Conservation (phyloP, 345 rosid species). For the Aquilaria malaccensis region DNA sequence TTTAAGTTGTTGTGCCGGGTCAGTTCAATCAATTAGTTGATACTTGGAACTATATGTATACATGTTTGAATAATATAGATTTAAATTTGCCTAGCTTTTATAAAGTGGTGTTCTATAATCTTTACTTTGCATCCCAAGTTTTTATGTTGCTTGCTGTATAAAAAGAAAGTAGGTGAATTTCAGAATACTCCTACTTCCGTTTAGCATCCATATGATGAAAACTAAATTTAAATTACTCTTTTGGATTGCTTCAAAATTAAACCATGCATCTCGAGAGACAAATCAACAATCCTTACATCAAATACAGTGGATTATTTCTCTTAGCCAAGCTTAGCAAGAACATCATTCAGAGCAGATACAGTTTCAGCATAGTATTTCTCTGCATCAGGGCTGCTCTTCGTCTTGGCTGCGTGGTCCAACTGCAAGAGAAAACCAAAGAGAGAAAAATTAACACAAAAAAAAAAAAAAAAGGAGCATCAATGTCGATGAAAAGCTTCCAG, state of each 20-base stretch:
- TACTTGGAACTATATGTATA: too few species aligned
- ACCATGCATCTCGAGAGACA: slow-evolving; percentile 1
- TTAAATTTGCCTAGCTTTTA: too few species aligned
- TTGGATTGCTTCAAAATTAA: slow-evolving; percentile 4
- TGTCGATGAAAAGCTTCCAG: neutral
- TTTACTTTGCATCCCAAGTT: too few species aligned
- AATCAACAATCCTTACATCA: slow-evolving; percentile 7
- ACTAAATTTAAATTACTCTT: too few species aligned
- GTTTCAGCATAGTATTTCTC: slow-evolving; percentile 83
- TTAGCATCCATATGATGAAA: too few species aligned
- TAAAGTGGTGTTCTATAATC: too few species aligned
- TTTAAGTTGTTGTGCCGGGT: slow-evolving; percentile 21
- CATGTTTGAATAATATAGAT: too few species aligned
- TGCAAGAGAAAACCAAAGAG: slow-evolving; percentile 11
- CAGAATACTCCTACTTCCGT: too few species aligned
- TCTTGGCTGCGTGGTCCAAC: slow-evolving; percentile 93
- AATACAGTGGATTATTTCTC: slow-evolving; percentile 6
- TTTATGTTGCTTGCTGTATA: neutral
- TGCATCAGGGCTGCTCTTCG: slow-evolving; percentile 70
- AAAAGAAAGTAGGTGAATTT: slow-evolving; percentile 6
- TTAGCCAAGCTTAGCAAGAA: slow-evolving; percentile 87
- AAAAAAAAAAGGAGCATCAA: neutral
- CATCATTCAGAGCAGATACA: slow-evolving; percentile 64
- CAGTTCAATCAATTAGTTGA: too few species aligned
- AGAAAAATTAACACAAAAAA: slow-evolving; percentile 10